phyloP scores from a whole-genome alignment of 495 filamentous ascomycete genomes.

The Glutinoglossum americanum region DNA sequence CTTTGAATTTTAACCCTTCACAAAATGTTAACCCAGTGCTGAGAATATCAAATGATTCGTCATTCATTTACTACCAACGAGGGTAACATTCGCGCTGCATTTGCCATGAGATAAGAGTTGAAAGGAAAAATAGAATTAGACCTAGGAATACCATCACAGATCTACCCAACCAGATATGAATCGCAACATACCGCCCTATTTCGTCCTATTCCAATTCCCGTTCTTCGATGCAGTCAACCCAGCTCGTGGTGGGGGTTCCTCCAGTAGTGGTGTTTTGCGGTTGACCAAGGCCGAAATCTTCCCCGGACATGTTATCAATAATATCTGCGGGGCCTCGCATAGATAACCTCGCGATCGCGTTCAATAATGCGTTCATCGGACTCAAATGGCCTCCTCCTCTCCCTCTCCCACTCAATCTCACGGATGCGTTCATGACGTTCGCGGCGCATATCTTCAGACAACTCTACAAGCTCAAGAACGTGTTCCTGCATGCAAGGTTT shows the following conservation, averaged over 20 bases:
- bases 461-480: slow-evolving; percentile 58
- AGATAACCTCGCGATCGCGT: slow-evolving; percentile 7
- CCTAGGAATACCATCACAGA: neutral
- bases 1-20: neutral
- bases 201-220: neutral
- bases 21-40: neutral
- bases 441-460: slow-evolving; percentile 62
- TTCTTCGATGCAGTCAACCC: neutral
- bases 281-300: neutral
- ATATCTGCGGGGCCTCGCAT: neutral
- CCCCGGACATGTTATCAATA: neutral
- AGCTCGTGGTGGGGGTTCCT: no score
- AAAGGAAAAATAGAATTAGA: neutral
- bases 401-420: slow-evolving; percentile 65
- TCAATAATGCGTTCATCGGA: slow-evolving; percentile 5
- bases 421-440: slow-evolving; percentile 53
- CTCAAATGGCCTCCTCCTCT: slow-evolving; percentile 16
- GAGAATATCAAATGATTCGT: neutral
- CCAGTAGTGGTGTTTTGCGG: no score
- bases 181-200: neutral
- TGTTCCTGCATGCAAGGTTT: slow-evolving; percentile 42
- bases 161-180: neutral
- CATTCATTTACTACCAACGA: neutral
- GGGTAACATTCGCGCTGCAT: neutral
- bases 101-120: neutral